Base-by-base conservation (phyloP, 768 basidiomycete genomes). In the Serendipita vermifera region DNA sequence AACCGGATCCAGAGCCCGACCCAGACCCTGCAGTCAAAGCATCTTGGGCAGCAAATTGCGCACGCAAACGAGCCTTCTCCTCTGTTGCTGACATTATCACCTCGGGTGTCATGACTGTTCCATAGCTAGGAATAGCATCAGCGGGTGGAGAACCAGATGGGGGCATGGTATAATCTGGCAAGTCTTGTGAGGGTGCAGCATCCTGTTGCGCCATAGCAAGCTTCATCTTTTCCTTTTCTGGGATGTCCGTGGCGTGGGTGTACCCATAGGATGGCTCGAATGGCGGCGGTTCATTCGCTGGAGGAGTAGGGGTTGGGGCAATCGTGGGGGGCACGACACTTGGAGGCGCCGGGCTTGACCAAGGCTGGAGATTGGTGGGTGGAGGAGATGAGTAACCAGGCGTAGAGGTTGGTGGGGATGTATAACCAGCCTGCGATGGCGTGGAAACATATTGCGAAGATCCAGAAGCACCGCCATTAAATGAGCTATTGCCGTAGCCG, bases 51-150 rank as follows among this genome's bases (percentile, higher is more conserved):
- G 83, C 87, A 60, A 77, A 85, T 14, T 74, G 76, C 32, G 75
- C 71, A 38, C 82, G 76, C 56, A 87, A 59, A 20, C 75, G 70
- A 63, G 86, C 87, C 66, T 90, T 90, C 66, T 90, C 87, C 4
- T 69, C 70, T 46, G 27, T 26, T 5, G 59, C 58, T 14, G 41
- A 27, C 17, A 58, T 51, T 3, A 36, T 38, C 13, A 24, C 33
- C 73, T 63, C 76, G 59, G 58, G 27, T 27, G 33, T n/a, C n/a
- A n/a, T 5, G 38, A 13, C 6, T 78, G 79, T 62, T 77, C 85
- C 72, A 36, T 85, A 81, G 58, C 84, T 84, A 0, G 83, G 69
- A 39, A 80, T 74, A 2, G 81, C 83, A 4, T 62, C 73, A 26
- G 69, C 64, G 51, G 41, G 59, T 17, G 61, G 9, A 31, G 46